These are phyloP conservation scores for Wickerhamiella bombiphila DNA, from an alignment of 805 yeast species.

Conservation along the genomic window DNA sequence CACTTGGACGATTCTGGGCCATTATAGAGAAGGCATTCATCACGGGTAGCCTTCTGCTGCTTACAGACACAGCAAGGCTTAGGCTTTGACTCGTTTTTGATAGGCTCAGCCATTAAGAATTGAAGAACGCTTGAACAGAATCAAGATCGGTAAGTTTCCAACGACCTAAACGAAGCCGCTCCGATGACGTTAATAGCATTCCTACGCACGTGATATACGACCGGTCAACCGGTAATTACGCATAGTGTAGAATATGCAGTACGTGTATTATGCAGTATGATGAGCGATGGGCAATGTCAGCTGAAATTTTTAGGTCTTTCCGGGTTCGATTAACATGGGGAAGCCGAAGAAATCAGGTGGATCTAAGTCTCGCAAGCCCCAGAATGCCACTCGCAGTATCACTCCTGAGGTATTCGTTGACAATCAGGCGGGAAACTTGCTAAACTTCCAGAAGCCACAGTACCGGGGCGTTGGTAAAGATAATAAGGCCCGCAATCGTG, in stretches of 20 bases:
- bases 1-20: constrained; percentile 82
- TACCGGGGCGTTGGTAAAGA: constrained; percentile 17
- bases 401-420: constrained; percentile 18
- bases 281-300: neutral
- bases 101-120: neutral
- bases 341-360: constrained; percentile 11
- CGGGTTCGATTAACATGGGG: constrained; percentile 12
- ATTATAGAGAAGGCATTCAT: constrained; percentile 68
- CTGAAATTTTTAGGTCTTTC: neutral
- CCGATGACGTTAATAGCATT: no score
- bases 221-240: no score
- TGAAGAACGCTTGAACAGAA: no score
- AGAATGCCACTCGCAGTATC: constrained; percentile 14
- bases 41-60: constrained; percentile 67
- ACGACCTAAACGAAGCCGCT: no score
- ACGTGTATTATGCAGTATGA: no score
- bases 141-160: no score
- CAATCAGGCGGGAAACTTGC: constrained; percentile 15
- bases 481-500: constrained; percentile 18
- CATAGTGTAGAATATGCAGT: no score
- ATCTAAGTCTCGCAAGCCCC: constrained; percentile 6
- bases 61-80: constrained; percentile 96
- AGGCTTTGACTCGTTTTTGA: constrained; percentile 34
- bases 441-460: constrained; percentile 15
- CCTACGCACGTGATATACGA: no score